Evolutionary conservation across 2,329 filamentous ascomycete genomes (phyloP).

Genomic region (Diatrype stigma): DNA sequence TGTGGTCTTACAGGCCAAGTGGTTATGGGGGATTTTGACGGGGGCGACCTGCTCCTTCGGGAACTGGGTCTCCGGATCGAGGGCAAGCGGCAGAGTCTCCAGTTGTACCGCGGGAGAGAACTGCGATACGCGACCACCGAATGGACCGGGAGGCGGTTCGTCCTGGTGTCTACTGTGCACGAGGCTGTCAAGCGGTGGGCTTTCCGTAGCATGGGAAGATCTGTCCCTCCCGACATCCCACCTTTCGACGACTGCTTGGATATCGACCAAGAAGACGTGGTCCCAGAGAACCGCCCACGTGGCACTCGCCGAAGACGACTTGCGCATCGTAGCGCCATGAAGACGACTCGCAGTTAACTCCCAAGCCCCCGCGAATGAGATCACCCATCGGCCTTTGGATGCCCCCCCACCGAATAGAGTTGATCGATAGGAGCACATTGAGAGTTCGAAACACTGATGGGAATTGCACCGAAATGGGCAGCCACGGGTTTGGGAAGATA

Average conservation of each 20-base stretch:
- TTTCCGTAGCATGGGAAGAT: neutral
- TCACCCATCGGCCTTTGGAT: too few species aligned
- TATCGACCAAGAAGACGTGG: neutral
- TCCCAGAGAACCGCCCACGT: neutral
- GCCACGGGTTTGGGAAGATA: too few species aligned
- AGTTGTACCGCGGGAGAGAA: constrained; percentile 1
- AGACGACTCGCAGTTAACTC: too few species aligned
- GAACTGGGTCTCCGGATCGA: neutral
- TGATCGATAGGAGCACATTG: too few species aligned
- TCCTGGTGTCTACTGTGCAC: neutral
- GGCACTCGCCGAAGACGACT: neutral
- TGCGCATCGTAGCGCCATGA: neutral
- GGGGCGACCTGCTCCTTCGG: neutral
- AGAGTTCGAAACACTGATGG: too few species aligned
- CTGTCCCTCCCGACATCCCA: neutral
- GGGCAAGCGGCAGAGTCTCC: neutral
- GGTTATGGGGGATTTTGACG: neutral
- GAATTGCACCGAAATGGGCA: too few species aligned
- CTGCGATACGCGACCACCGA: constrained; percentile 2
- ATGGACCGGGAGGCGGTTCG: constrained; percentile 2
- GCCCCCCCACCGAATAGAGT: too few species aligned
- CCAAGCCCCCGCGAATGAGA: too few species aligned
- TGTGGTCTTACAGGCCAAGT: neutral
- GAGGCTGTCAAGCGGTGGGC: constrained; percentile 1
- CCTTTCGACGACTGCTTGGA: neutral